Evolutionary conservation across 805 yeast species (phyloP), one percentile per base, ranked within the genome.

Genomic region (Candida sanyiensis): DNA sequence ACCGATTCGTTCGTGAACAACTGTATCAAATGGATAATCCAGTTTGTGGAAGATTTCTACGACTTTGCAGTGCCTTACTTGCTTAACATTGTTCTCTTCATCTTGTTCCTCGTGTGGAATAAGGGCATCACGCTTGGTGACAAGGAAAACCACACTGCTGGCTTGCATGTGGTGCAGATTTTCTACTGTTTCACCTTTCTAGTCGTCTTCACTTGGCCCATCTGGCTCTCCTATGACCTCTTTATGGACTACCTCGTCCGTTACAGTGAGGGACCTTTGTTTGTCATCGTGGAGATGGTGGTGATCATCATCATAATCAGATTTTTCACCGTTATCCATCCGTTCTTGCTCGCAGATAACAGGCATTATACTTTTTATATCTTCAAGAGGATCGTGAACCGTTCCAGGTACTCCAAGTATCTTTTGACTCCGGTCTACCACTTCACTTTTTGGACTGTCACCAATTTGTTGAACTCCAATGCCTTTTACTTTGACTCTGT

Each of bases 121-220:
- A 85, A 86, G 13, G 94, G 96, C 0, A 79, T 93, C 28, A 81
- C 97, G 0, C 69, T 90, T 33, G 98, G 98, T 2, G 98, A 93
- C 56, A 85, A 87, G 58, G 79, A 77, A 23, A 89, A 90, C 58
- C 98, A 93, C 57, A 65, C 68, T 25, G 70, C 80, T 2, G 75
- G 78, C 2, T 44, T 83, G 2, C 96, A 93, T 57, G 25, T 82
- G 4, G 87, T 82, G 7, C 98, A 93, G 58, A 44, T 89, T 2
- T 80, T 87, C 47, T 93, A 93, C 58, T 86, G 90, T 54, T 61
- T 73, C 19, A 56, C 77, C 4, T 86, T 88, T 52, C 58, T 82
- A 11, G 58, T 73, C 0, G 51, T 73, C n/a, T 73, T 89, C 50
- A 75, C 90, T 3, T 59, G 75, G 54, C 97, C 97, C 2, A 57